phyloP scores from a whole-genome alignment of 164 flowering plant genomes.

The Santalum album region DNA sequence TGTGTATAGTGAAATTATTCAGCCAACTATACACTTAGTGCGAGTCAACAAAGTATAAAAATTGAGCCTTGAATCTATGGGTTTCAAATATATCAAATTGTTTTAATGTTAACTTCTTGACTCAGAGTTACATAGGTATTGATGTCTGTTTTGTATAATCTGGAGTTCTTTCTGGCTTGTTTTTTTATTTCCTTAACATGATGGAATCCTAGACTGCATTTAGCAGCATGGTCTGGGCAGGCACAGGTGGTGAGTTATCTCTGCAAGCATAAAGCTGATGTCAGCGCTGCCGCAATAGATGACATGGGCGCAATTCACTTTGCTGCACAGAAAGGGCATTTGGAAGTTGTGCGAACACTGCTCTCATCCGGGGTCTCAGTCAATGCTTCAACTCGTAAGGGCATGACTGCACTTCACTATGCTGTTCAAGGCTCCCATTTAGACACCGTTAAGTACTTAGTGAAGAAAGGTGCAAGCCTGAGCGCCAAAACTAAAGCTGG shows the following conservation, averaged over 20 bases:
- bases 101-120: too few relatives aligned
- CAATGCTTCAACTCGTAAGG: constrained; percentile 72
- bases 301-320: constrained; percentile 97
- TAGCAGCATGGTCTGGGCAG: constrained; percentile 96
- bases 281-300: constrained; percentile 92
- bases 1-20: too few relatives aligned
- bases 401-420: constrained; percentile 84
- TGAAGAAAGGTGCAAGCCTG: constrained; percentile 62
- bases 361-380: constrained; percentile 62
- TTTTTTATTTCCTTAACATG: constrained; percentile 34
- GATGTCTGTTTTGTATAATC: too few relatives aligned
- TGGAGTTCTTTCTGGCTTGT: neutral
- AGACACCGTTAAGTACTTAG: constrained; percentile 69
- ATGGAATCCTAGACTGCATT: constrained; percentile 45
- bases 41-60: too few relatives aligned
- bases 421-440: constrained; percentile 78
- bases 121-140: too few relatives aligned
- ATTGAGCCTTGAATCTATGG: too few relatives aligned
- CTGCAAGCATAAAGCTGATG: constrained; percentile 87
- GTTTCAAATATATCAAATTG: too few relatives aligned
- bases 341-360: constrained; percentile 60
- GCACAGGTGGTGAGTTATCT: constrained; percentile 61
- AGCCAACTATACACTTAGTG: too few relatives aligned
- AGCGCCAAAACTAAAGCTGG: constrained; percentile 69
- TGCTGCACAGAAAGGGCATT: constrained; percentile 90